Evolutionary conservation across 805 yeast genomes (phyloP), one percentile per base, ranked within the genome.

Genomic region (Kodamaea leandrae): DNA sequence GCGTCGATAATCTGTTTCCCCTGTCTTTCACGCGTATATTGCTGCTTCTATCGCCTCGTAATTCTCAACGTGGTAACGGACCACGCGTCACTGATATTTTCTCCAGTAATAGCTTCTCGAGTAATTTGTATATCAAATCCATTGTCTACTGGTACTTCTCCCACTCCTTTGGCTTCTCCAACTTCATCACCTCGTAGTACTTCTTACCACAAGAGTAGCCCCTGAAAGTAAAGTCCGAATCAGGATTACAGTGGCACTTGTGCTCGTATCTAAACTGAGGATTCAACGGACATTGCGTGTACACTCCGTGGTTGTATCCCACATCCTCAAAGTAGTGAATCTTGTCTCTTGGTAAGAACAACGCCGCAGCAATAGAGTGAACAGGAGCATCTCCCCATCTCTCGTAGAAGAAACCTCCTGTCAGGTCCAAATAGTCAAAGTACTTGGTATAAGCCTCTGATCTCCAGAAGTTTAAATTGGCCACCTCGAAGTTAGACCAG

Each of bases 381-480:
- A 87, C 83, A 24, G 96, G 96, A 16, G 95, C 96, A 63, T 87
- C 96, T 51, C 96, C 95, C 96, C 95, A 86, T 64, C 96, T 76
- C 68, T 85, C 89, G 62, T 87, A 88, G 68, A 84, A 88, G 67
- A 88, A 88, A 6, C 96, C 96, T 57, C 96, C 96, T 4, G 82
- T 76, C 44, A 76, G 60, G 62, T 88, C 96, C 55, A 88, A 74
- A 53, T 74, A 70, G 10, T 85, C 83, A 52, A 88, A 88, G 61
- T 82, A 88, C 40, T 76, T 72, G 32, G 63, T 52, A 57, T 88
- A 88, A 3, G 86, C 86, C 40, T 80, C 77, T 13, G 78, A 64
- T 57, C 93, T 74, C 87, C 88, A 86, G 59, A 87, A 77, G 39
- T 77, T 74, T 61, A 86, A 72, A 36, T 79, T 75, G 3, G 83